phyloP scores from a whole-genome alignment of 805 yeast genomes.

The Gaillardinia entomophila region DNA sequence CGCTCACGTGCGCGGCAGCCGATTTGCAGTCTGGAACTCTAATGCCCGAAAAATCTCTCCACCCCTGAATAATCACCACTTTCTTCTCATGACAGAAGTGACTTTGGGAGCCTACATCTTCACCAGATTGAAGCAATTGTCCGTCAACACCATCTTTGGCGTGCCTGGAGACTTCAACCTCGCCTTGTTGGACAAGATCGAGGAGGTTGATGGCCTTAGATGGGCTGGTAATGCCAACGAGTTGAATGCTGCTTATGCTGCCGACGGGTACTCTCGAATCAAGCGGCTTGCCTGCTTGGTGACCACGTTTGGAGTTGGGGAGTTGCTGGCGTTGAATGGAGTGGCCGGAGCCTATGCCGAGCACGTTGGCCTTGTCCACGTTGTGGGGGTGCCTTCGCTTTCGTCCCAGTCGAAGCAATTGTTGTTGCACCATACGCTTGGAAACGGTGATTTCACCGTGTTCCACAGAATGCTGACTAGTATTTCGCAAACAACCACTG shows the following conservation, averaged over 20 bases:
- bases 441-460: conserved; percentile 76
- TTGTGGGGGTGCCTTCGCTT: conserved; percentile 82
- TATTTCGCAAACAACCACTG: conserved; percentile 62
- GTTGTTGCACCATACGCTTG: conserved; percentile 77
- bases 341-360: conserved; percentile 87
- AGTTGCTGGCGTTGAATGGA: conserved; percentile 77
- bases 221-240: conserved; percentile 94
- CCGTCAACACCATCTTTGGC: conserved; percentile 68
- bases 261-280: conserved; percentile 83
- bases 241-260: conserved; percentile 82
- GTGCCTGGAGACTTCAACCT: conserved; percentile 81
- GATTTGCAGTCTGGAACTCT: neutral
- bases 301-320: conserved; percentile 92
- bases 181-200: conserved; percentile 63
- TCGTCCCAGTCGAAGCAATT: conserved; percentile 67
- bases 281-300: conserved; percentile 69
- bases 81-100: conserved; percentile 44
- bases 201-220: conserved; percentile 68
- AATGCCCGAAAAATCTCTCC: neutral
- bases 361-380: conserved; percentile 79
- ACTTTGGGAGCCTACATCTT: conserved; percentile 73
- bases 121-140: conserved; percentile 70
- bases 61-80: conserved; percentile 1
- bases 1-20: conserved; percentile 1
- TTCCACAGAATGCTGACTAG: conserved; percentile 74